Conservation (phyloP, 1,284 basidiomycete species). For the Melampsora larici-populina region DNA sequence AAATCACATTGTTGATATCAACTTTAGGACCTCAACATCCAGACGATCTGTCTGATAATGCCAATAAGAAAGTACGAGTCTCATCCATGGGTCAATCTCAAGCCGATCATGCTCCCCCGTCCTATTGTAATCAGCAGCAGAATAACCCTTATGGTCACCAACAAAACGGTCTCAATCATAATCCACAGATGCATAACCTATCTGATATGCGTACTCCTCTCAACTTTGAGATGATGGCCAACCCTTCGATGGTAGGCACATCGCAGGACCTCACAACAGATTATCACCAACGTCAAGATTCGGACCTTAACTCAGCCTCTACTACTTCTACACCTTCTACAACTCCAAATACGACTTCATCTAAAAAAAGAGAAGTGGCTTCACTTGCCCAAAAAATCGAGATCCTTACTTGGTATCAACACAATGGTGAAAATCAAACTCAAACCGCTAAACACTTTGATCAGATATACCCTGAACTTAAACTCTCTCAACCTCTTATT, state of each 20-base stretch:
- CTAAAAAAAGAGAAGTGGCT: conserved; percentile 12
- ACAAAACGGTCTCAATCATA: not conserved
- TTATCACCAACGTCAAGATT: not conserved
- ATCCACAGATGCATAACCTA: not conserved
- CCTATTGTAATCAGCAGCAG: not conserved
- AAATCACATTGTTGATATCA: too few species aligned
- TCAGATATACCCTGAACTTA: conserved; percentile 15
- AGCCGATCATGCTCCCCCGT: not conserved
- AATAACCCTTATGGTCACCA: not conserved
- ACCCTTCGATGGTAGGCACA: too few species aligned
- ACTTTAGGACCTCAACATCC: too few species aligned
- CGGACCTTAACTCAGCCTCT: not conserved
- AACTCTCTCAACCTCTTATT: conserved; percentile 16
- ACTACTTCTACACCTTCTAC: conserved; percentile 5
- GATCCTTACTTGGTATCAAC: conserved; percentile 21
- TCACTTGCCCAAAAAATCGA: conserved; percentile 14
- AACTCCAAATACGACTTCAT: not conserved
- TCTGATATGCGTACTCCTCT: too few species aligned
- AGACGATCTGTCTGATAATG: too few species aligned
- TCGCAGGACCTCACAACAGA: too few species aligned
- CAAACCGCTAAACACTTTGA: conserved; percentile 23
- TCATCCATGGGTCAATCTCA: not conserved
- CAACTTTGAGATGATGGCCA: too few species aligned
- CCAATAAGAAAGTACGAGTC: too few species aligned
- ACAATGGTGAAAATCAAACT: not conserved